These are phyloP conservation scores for Phytophthora palmivora DNA, from an alignment of 352 stramenopile species.

Conservation along the genomic window DNA sequence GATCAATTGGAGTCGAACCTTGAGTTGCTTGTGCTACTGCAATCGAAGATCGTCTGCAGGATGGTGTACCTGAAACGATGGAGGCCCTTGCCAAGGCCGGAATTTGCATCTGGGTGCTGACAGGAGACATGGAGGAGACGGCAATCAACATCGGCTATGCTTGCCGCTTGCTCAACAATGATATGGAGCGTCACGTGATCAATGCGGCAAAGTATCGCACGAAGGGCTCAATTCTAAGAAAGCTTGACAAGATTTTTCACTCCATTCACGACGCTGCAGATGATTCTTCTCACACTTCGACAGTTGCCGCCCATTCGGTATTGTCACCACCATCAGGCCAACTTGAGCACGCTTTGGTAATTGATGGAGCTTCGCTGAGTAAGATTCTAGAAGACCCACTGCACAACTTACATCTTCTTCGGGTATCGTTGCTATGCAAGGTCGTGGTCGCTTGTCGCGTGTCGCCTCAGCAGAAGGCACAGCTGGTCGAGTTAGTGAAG, in stretches of 20 bases:
- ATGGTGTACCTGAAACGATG: constrained; percentile 85
- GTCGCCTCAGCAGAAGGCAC: constrained; percentile 97
- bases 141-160: constrained; percentile 91
- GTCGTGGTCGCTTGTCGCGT: constrained; percentile 98
- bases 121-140: constrained; percentile 91
- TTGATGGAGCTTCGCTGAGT: constrained; percentile 94
- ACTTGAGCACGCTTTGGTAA: constrained; percentile 90
- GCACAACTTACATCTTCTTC: constrained; percentile 84
- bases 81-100: constrained; percentile 74
- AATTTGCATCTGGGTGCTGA: constrained; percentile 90
- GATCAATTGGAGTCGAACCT: constrained; percentile 84
- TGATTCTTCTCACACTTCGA: constrained; percentile 22
- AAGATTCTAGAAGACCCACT: constrained; percentile 75
- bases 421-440: constrained; percentile 91
- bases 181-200: constrained; percentile 93
- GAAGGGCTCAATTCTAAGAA: constrained; percentile 68
- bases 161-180: constrained; percentile 90
- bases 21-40: constrained; percentile 80
- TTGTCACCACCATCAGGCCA: constrained; percentile 36
- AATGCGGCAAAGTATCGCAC: constrained; percentile 72
- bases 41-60: constrained; percentile 89
- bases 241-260: constrained; percentile 86
- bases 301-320: constrained; percentile 35
- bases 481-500: constrained; percentile 97
- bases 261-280: constrained; percentile 54